Evolutionary conservation across 306 rosid species (phyloP).

Genomic region (Trichosanthes truncata): DNA sequence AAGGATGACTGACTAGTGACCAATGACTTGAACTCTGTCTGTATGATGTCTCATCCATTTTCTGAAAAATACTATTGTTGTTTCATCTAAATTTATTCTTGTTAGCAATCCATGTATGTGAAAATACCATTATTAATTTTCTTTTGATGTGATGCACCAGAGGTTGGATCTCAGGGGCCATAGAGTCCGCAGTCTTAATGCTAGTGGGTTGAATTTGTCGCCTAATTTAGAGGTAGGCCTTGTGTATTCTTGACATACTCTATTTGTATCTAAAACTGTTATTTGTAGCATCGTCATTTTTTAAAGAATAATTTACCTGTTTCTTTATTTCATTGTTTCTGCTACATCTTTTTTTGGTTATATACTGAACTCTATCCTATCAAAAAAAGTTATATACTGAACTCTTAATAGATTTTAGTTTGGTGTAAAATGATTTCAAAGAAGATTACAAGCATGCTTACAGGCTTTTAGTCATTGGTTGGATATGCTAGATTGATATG

Average conservation of each 20-base stretch:
- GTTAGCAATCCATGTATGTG: neutral
- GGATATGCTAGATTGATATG: neutral
- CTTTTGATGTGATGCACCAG: slow-evolving; percentile 30
- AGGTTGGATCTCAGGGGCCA: slow-evolving; percentile 98
- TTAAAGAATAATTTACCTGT: neutral
- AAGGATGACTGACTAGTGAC: neutral
- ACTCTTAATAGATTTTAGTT: neutral
- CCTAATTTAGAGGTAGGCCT: slow-evolving; percentile 77
- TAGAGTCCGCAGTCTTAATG: slow-evolving; percentile 81
- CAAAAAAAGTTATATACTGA: too few relatives aligned
- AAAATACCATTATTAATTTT: slow-evolving; percentile 14
- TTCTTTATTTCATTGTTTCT: neutral
- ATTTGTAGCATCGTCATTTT: neutral
- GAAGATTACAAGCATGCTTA: neutral
- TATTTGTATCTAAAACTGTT: neutral
- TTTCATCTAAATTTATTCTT: neutral
- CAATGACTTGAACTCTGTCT: neutral
- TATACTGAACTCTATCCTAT: neutral
- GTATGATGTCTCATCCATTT: neutral
- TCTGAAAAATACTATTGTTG: neutral
- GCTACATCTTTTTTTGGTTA: neutral
- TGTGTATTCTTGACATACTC: neutral
- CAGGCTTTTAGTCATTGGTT: neutral
- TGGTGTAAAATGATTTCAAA: neutral
- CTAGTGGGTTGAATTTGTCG: slow-evolving; percentile 87